Conservation (phyloP, 2,329 filamentous ascomycete genomes). For the Trichophyton mentagrophytes region DNA sequence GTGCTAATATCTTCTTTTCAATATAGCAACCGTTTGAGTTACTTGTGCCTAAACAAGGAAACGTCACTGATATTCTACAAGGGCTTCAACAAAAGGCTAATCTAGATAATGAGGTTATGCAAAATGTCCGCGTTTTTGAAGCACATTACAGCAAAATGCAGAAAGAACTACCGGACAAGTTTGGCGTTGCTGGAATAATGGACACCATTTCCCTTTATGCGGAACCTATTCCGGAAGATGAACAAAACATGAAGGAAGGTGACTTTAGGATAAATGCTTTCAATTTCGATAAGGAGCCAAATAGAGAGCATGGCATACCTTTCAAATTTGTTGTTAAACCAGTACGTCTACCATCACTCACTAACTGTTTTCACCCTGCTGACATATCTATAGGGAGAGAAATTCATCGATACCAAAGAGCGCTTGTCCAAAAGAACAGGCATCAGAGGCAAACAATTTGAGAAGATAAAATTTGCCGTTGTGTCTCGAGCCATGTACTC, state of each 20-base stretch:
- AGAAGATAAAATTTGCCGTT: conserved; percentile 94
- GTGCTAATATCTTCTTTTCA: conserved; percentile 3
- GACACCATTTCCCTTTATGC: conserved; percentile 76
- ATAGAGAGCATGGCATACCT: conserved; percentile 71
- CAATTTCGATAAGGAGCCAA: conserved; percentile 85
- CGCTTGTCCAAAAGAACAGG: conserved; percentile 85
- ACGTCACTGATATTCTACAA: conserved; percentile 62
- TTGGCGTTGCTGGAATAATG: conserved; percentile 66
- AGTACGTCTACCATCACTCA: conserved; percentile 37
- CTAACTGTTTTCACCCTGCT: neutral
- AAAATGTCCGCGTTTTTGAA: conserved; percentile 69
- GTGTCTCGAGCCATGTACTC: conserved; percentile 59
- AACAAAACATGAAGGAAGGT: conserved; percentile 47
- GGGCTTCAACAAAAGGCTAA: conserved; percentile 68
- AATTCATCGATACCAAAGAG: conserved; percentile 84
- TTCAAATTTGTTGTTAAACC: conserved; percentile 81
- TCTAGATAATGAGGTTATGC: conserved; percentile 61
- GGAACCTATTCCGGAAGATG: conserved; percentile 64
- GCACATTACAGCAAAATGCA: conserved; percentile 71
- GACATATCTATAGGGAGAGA: conserved; percentile 49
- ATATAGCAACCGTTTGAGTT: conserved; percentile 62
- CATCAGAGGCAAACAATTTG: conserved; percentile 94
- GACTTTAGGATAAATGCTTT: conserved; percentile 65
- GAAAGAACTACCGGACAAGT: conserved; percentile 58
- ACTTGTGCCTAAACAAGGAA: conserved; percentile 76